Percentiles rank a stretch among this genome's conserved stretches.
These are phyloP conservation scores for Eucalyptus brandiana DNA, from an alignment of 345 rosid genomes.

Conservation along the genomic window DNA sequence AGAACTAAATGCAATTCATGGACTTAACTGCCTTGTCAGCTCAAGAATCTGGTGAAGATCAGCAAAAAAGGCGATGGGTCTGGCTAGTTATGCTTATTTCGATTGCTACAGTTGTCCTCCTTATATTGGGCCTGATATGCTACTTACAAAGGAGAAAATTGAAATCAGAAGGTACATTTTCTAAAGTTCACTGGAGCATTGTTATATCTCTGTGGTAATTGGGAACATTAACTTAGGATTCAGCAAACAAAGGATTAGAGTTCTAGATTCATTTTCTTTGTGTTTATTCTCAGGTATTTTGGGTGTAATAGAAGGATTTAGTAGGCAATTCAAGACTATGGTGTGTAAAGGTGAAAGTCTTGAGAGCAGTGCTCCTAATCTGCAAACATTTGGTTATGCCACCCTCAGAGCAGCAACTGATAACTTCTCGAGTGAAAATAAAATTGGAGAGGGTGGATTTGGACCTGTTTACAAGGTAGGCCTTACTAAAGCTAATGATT, in stretches of 20 bases:
- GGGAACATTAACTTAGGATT: neutral
- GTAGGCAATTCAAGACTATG: neutral
- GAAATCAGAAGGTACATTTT: slow-evolving; percentile 4
- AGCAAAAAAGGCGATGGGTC: neutral
- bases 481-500: neutral
- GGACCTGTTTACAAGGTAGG: slow-evolving; percentile 37
- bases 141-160: neutral
- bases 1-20: neutral
- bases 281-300: neutral
- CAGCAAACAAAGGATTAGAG: neutral
- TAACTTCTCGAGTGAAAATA: slow-evolving; percentile 16
- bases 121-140: neutral
- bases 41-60: neutral
- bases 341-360: neutral
- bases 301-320: neutral
- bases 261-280: neutral
- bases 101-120: neutral
- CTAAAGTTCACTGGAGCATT: neutral
- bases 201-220: neutral
- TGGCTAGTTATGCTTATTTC: slow-evolving; percentile 7
- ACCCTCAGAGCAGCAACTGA: slow-evolving; percentile 20
- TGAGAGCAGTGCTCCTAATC: neutral
- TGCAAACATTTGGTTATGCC: slow-evolving; percentile 8
- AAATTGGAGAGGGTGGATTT: slow-evolving; percentile 33
- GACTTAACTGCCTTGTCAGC: slow-evolving; percentile 1